Base-by-base conservation (phyloP, 208 protist species). In the Herpetomonas samuelpessoai region DNA sequence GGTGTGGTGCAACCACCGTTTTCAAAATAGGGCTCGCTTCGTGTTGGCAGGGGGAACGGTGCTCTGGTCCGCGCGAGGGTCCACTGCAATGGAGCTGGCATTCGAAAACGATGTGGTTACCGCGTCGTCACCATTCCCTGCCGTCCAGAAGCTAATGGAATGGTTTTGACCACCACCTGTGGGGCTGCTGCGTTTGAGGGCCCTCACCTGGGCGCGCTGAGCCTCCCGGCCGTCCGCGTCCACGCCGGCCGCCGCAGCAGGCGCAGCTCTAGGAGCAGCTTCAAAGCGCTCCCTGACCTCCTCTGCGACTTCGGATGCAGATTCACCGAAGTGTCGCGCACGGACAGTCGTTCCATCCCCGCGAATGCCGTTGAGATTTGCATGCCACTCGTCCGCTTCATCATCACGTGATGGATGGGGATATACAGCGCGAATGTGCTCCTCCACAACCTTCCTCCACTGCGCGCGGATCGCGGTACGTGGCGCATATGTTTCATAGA, bases 281-380 rank as follows among this genome's bases (percentile, higher is more conserved):
- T n/a, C n/a, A n/a, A n/a, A n/a, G n/a, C n/a, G n/a, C n/a, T n/a
- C n/a, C n/a, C n/a, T n/a, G n/a, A n/a, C n/a, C n/a, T n/a, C n/a
- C n/a, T n/a, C n/a, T n/a, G n/a, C n/a, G n/a, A n/a, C n/a, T n/a
- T n/a, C n/a, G n/a, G n/a, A n/a, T n/a, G n/a, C n/a, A n/a, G n/a
- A n/a, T n/a, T n/a, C n/a, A n/a, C n/a, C n/a, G n/a, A n/a, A n/a
- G n/a, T n/a, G n/a, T n/a, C n/a, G n/a, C n/a, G n/a, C n/a, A n/a
- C n/a, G n/a, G n/a, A n/a, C n/a, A n/a, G n/a, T n/a, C n/a, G 52
- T 22, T 21, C 25, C 49, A 4, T 10, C 1, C 4, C 28, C 1
- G 22, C 10, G 19, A 3, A 38, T 16, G 28, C 53, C 47, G 62
- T 60, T 55, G 3, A 67, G 30, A 3, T 30, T 46, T 12, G 58